Conservation (phyloP, 2,329 filamentous ascomycete species). For the Paracorniculantispora psalliotae region DNA sequence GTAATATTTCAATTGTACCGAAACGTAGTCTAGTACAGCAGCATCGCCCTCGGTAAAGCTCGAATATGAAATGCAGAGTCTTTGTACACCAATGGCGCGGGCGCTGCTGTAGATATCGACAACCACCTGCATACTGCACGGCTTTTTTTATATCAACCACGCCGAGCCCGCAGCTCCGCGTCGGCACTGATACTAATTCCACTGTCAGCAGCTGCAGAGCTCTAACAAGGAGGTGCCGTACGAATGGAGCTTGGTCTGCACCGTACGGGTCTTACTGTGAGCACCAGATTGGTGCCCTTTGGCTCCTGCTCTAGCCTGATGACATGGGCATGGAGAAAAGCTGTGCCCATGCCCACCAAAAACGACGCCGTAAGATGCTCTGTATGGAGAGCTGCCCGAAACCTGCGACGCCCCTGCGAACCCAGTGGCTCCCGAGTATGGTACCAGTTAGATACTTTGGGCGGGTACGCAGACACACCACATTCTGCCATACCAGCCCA, state of each 20-base stretch:
- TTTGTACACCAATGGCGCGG: background rate
- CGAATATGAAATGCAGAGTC: background rate
- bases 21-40: background rate
- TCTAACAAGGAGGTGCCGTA: background rate
- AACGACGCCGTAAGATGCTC: background rate
- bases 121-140: background rate
- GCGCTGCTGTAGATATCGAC: background rate
- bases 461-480: constrained; percentile 34
- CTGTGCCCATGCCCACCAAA: background rate
- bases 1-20: background rate
- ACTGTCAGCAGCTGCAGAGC: background rate
- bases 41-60: background rate
- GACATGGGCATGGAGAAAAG: too few relatives aligned
- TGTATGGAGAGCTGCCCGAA: background rate
- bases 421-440: background rate
- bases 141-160: background rate
- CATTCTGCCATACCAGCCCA: constrained; percentile 19
- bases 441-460: constrained; percentile 27
- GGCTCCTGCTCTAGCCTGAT: too few relatives aligned
- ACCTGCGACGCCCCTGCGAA: background rate
- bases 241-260: background rate
- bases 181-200: background rate
- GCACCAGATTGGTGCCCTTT: background rate
- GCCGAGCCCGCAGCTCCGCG: background rate
- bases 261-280: background rate